Conservation (phyloP, 768 basidiomycete species). For the Termitomyces sp. region DNA sequence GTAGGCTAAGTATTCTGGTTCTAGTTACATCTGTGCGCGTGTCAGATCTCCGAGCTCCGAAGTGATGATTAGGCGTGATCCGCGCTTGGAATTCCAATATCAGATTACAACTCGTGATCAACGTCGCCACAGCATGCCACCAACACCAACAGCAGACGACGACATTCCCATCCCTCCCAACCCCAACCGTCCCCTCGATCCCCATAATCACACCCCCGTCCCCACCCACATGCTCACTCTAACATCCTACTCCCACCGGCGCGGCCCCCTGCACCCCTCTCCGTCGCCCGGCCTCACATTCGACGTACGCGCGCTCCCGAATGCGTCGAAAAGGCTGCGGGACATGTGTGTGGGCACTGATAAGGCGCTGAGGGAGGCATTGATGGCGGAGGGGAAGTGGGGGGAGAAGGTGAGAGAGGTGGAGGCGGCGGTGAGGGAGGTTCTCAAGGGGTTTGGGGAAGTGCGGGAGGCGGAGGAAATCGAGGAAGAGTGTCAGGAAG, state of each 20-base stretch:
- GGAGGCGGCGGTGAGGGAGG: background rate
- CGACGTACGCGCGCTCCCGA: slow-evolving; percentile 13
- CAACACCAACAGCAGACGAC: too few relatives aligned
- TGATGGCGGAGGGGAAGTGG: background rate
- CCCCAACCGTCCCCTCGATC: background rate
- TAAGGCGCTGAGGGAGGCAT: background rate
- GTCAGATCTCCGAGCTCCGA: too few relatives aligned
- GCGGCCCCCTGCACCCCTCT: slow-evolving; percentile 4
- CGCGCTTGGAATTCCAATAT: too few relatives aligned
- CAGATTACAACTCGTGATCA: too few relatives aligned
- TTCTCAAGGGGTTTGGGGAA: too few relatives aligned
- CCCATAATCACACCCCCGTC: background rate
- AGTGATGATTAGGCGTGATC: too few relatives aligned
- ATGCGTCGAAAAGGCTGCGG: slow-evolving; percentile 1
- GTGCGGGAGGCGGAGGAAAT: background rate
- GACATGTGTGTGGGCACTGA: slow-evolving; percentile 1
- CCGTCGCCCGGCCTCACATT: slow-evolving; percentile 8
- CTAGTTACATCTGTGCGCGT: too few relatives aligned
- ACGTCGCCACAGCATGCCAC: too few relatives aligned
- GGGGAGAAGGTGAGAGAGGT: background rate
- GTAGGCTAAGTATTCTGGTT: too few relatives aligned
- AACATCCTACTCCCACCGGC: slow-evolving; percentile 10
- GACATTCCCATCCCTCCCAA: too few relatives aligned
- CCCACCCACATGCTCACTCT: background rate
- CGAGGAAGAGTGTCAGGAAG: background rate